Base-by-base conservation (phyloP, 805 yeast genomes). In the Sugiyamaella lignohabitans region DNA sequence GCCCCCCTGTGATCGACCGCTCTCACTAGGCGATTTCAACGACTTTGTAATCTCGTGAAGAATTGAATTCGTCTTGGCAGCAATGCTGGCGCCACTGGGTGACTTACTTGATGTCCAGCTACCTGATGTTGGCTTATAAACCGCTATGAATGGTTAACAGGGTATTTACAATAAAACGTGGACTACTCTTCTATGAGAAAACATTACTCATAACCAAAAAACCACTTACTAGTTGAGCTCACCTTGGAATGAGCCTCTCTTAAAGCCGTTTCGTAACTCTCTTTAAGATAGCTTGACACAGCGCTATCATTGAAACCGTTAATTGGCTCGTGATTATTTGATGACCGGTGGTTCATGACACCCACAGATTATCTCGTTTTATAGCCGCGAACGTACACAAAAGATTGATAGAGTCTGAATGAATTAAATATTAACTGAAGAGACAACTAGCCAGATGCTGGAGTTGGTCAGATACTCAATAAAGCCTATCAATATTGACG, bases 21-120 rank as follows among this genome's bases (percentile, higher is more conserved):
- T 14, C 11, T 8, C 14, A 27, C 14, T 27, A 8, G 32, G 14
- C 14, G 32, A 14, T 35, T 18, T n/a, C 10, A 35, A 16, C 10
- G 38, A 5, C 11, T 35, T 35, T 5, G 38, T 14, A 35, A 14
- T 18, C 17, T 52, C 53, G 29, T 48, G 42, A 18, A 50, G 22
- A 6, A 43, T 19, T 14, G 43, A 18, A n/a, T 20, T 38, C 14
- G 52, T 37, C 38, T 47, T 52, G 5, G 51, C 51, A 4, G 20
- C n/a, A 5, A 38, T 24, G 18, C 42, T 37, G 17, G 37, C 23
- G 18, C 39, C 46, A 10, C 36, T 19, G 22, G n/a, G 32, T 16
- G 48, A 39, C 41, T 52, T 52, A 14, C 40, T 47, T 1, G 53
- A 43, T 3, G 50, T 53, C 57, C 57, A 53, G 10, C 55, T 53